Conservation (phyloP, 306 rosid species). For the Medicago ruthenica region DNA sequence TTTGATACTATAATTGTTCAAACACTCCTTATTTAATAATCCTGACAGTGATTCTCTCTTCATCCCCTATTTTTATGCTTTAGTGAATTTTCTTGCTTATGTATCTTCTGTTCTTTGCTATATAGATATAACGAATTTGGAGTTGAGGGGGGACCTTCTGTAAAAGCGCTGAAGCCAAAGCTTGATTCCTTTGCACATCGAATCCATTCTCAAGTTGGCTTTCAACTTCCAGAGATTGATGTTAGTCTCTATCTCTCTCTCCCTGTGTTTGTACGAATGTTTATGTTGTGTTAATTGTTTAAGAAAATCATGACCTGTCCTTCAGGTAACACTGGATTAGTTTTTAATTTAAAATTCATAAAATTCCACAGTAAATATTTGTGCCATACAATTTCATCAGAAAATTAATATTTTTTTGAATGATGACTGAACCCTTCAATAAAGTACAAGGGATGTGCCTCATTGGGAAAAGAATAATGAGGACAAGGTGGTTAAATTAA, state of each 20-base stretch:
- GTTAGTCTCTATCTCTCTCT: conserved; percentile 44
- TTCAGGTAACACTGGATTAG: background rate
- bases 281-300: background rate
- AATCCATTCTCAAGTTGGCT: conserved; percentile 57
- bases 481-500: background rate
- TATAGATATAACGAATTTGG: conserved; percentile 62
- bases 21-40: background rate
- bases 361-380: background rate
- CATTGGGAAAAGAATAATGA: background rate
- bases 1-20: no score
- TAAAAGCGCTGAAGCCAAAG: conserved; percentile 57
- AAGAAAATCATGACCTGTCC: background rate
- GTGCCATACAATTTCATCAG: background rate
- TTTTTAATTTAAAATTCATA: background rate
- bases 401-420: background rate
- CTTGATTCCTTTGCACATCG: conserved; percentile 52
- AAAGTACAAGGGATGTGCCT: background rate
- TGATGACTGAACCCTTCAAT: conserved; percentile 5
- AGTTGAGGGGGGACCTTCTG: conserved; percentile 57
- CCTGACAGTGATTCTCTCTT: background rate
- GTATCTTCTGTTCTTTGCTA: background rate
- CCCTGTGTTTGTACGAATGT: background rate
- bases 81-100: conserved; percentile 16
- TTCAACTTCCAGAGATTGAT: conserved; percentile 59
- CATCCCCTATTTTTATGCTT: conserved; percentile 1